Base-by-base conservation (phyloP, 2,329 filamentous ascomycete species). In the Chaetomium globosum region DNA sequence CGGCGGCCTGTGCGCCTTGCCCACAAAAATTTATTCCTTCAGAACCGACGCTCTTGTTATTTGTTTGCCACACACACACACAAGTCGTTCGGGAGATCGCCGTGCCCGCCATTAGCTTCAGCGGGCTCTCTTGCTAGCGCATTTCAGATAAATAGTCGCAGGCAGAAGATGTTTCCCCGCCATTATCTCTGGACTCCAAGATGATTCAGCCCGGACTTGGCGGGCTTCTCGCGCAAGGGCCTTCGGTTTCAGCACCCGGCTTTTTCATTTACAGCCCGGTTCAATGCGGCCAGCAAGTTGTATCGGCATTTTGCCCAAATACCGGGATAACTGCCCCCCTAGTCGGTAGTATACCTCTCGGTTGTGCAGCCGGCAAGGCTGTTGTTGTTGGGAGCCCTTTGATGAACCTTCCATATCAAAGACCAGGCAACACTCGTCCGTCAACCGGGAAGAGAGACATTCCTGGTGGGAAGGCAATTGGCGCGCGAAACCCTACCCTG, bases 31-130 rank as follows among this genome's bases (percentile, higher is more conserved):
- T 31, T 19, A 57, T 33, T 49, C 19, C 19, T 28, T n/a, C 21
- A 39, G 30, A 51, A 28, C 6, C 19, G 19, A 2, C 28, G 6
- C 9, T 36, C 21, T 26, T 28, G 13, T 26, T 28, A 7, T 30
- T 46, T 46, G 19, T n/a, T 51, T 36, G 46, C 33, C 33, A 54
- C 26, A 26, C 33, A 54, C 33, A 54, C 60, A 46, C 23, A 21
- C 39, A 16, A 10, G 9, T 19, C 19, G 2, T 51, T 63, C 69
- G 67, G 67, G 68, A 68, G 68, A 71, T 69, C 64, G 64, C 56
- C 69, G 33, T 48, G 48, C 43, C 59, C 58, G 43, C 55, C 58
- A 30, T 59, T 9, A 36, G 57, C 39, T 58, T 53, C 26, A 30
- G 51, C 10, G 23, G 26, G 23, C 26, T 30, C 51, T 30, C 5